phyloP scores from a whole-genome alignment of 345 rosid genomes.

The Citrus unshiu region DNA sequence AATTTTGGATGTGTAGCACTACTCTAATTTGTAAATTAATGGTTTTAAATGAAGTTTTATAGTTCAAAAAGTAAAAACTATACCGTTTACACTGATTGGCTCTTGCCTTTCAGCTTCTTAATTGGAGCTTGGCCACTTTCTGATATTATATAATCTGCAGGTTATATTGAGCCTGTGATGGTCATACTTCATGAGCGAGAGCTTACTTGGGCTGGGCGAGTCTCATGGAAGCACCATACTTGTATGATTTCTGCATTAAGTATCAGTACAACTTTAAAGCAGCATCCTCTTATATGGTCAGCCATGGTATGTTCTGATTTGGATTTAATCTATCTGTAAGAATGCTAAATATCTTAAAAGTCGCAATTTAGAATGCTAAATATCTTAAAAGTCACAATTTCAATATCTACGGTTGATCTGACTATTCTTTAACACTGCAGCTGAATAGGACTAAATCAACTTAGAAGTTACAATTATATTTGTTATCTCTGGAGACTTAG shows the following conservation, averaged over 20 bases:
- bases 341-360: too few species aligned
- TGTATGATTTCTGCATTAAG: slow-evolving; percentile 95
- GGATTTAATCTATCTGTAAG: background rate
- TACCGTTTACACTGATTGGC: background rate
- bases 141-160: slow-evolving; percentile 40
- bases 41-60: background rate
- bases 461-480: background rate
- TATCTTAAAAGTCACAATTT: background rate
- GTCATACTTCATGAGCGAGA: slow-evolving; percentile 94
- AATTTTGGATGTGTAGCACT: too few species aligned
- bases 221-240: slow-evolving; percentile 93
- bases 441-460: background rate
- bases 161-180: slow-evolving; percentile 96
- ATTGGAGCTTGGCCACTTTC: slow-evolving; percentile 16
- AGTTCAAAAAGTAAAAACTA: background rate
- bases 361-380: background rate
- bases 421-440: background rate
- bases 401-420: background rate
- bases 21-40: background rate
- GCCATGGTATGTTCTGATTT: slow-evolving; percentile 63
- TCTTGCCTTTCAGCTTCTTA: slow-evolving; percentile 3
- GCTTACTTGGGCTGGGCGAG: slow-evolving; percentile 94
- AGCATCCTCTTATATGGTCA: slow-evolving; percentile 98
- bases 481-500: background rate
- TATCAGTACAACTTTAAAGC: slow-evolving; percentile 89